Base-by-base conservation (phyloP, 176 grass and related monocot species). In the Paspalum notatum region DNA sequence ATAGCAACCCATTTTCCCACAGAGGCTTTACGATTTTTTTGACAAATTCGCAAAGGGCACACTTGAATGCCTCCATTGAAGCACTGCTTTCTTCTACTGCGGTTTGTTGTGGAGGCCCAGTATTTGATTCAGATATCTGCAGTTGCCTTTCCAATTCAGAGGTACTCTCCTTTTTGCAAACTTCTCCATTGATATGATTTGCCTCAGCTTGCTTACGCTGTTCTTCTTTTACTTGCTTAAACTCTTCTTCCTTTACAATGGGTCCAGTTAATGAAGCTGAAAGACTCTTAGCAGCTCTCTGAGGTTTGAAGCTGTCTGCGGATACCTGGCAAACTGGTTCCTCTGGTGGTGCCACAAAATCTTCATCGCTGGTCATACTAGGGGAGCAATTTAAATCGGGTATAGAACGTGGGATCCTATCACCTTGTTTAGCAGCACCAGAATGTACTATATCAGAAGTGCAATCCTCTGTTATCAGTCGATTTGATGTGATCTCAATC, bases 321-420 rank as follows among this genome's bases (percentile, higher is more conserved):
- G 24, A 18, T 53, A 63, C 54, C 41, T 78, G 80, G 77, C 69
- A 65, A 71, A 55, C 69, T 9, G 20, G 43, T 69, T 83, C 74
- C 49, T 57, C 40, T 8, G 66, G 12, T 8, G 49, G 9, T 49
- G 57, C 57, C 26, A 9, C 25, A 21, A 40, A 69, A 63, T 42
- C 64, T 64, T 87, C 85, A 72, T 78, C 66, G 7, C 9, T 26
- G 32, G 2, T 25, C 39, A 65, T 78, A 72, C 57, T 58, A 83
- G 85, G 85, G 40, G 63, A 78, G 12, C 38, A 57, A 72, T 87
- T 87, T n/a, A 87, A 83, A 57, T 87, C 85, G n/a, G 85, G 85
- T 83, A 87, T 57, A 54, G 51, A 64, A 57, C 18, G 24, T 57
- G 45, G 22, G 58, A 57, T 51, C 71, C 42, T 32, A 20, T 72